Base-by-base conservation (phyloP, 2,329 filamentous ascomycete species). In the Talaromyces atroroseus region DNA sequence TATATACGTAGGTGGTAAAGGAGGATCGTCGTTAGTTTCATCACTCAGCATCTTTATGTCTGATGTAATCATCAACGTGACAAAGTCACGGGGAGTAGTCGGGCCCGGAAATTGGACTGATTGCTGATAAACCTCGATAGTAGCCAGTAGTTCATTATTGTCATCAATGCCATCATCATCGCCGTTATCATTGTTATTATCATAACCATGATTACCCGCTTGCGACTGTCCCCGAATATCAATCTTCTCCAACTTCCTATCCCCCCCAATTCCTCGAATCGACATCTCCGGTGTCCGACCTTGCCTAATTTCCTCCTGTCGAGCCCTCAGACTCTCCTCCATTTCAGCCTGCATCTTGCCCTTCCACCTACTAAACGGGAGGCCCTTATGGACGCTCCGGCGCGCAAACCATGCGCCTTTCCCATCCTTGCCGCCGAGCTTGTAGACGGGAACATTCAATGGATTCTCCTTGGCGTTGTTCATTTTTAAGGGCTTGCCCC, bases 31-130 rank as follows among this genome's bases (percentile, higher is more conserved):
- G 66, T 64, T 24, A 8, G 38, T 64, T 44, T 55, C 64, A 38
- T 64, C 71, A 44, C 74, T 78, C 60, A 68, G 67, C 59, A 65
- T 61, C 29, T 62, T 36, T 14, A 16, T 63, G 40, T 75, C 71
- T 47, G 86, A 89, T 21, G 85, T 89, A 44, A 95, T 74, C 45
- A 94, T 79, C 58, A 95, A 74, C 4, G 89, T 88, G 52, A 96
- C 83, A 70, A 96, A 96, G 67, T 96, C 92, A 71, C 92, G 80
- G 0, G 92, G 88, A 2, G 91, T 85, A 0, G 90, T 94, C 3
- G 92, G 92, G 0, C 90, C 90, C 0, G 92, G 91, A 64, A 96
- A 96, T 68, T 94, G 88, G 2, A 91, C 91, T 21, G 89, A 92
- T 1, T 96, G 80, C 66, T 92, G 86, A 66, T 89, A 95, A 4